Base-by-base conservation (phyloP, 164 flowering plant genomes). In the Vitis rupestris region DNA sequence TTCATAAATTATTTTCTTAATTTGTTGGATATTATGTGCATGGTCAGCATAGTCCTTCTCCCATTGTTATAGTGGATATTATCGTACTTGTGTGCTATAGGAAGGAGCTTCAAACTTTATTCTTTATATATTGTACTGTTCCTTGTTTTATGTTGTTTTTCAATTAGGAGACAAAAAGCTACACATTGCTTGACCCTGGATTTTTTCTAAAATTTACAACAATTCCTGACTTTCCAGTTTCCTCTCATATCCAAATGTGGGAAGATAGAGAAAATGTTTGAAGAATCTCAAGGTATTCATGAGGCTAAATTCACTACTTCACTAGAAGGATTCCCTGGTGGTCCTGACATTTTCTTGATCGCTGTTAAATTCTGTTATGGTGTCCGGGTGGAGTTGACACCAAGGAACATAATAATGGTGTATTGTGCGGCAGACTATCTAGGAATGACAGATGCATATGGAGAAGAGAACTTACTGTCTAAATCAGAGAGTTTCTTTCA, bases 391-490 rank as follows among this genome's bases (percentile, higher is more conserved):
- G 96, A 90, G 63, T 76, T 93, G 75, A 84, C 94, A 3, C 72
- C 99, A 27, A 86, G 79, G 69, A 93, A 90, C 80, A 74, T 90
- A 44, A 86, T 82, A 31, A 63, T 69, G 70, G 70, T 91, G 9
- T 87, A 84, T 61, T 91, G 97, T 79, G 96, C 87, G 10, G 94
- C 97, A 69, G 88, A 91, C 78, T 89, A 82, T 75, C 93, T 95
- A 15, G 85, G 86, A 75, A 95, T 95, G 97, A 84, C 90, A 12
- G 92, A 92, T 68, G 91, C 84, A 37, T 88, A 79, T 68, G 97
- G 90, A 54, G 98, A 92, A 72, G 94, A 72, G 44, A 93, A 91
- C 78, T 83, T 95, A 67, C 65, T 93, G 50, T 79, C 87, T 8
- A 80, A 72, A 70, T 73, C 88, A 1, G 92, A 91, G 64, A 71